Evolutionary conservation across 2,329 filamentous ascomycete species (phyloP).

Genomic region (Stromatinia cepivora): DNA sequence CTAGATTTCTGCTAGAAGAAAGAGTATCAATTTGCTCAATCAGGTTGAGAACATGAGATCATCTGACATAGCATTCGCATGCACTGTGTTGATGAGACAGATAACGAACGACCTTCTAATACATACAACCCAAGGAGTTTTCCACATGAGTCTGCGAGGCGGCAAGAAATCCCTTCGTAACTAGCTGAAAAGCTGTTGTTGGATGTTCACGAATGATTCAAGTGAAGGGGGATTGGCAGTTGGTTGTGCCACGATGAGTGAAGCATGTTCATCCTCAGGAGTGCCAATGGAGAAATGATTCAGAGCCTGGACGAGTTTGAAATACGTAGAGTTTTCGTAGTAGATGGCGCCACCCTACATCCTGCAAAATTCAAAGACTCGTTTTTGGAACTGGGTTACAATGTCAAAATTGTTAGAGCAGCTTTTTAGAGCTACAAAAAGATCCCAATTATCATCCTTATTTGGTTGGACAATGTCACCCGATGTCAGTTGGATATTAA

Average conservation of each 20-base stretch:
- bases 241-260: not conserved
- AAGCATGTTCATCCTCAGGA: not conserved
- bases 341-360: constrained; percentile 25
- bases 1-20: not conserved
- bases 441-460: constrained; percentile 46
- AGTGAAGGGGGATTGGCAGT: not conserved
- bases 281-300: not conserved
- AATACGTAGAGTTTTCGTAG: not conserved
- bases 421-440: constrained; percentile 56
- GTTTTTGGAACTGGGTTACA: constrained; percentile 49
- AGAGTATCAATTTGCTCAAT: not conserved
- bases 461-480: constrained; percentile 50
- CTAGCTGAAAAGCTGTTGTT: not conserved
- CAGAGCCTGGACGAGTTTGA: not conserved
- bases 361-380: constrained; percentile 37
- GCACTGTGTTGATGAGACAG: not conserved
- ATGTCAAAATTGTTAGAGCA: constrained; percentile 48
- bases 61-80: not conserved
- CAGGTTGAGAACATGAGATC: not conserved
- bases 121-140: not conserved
- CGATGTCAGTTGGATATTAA: constrained; percentile 36
- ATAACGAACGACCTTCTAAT: not conserved
- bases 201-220: not conserved
- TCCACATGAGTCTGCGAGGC: not conserved
- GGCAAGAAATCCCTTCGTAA: not conserved